Evolutionary conservation across 352 stramenopile genomes (phyloP), one percentile per base, ranked within the genome.

Genomic region (Phytophthora cryptogea): DNA sequence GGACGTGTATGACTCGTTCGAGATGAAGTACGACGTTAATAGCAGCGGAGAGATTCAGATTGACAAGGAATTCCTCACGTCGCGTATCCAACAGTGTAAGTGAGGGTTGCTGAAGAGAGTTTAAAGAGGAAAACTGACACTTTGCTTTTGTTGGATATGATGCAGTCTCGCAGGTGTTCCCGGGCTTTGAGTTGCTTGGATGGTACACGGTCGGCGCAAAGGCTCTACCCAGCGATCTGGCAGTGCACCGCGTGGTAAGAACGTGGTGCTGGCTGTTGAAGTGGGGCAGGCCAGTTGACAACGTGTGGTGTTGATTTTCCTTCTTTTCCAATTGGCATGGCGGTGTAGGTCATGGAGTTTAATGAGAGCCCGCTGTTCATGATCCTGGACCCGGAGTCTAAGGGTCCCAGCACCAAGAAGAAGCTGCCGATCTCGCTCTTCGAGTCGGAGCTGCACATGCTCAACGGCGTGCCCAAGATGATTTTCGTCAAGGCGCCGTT

Each of bases 401-500:
- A 83, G 52, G 83, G 66, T 0, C 63, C 76, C 26, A 87, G 70
- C 57, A 88, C 70, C 16, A 94, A 94, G 70, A 90, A 92, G 67
- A 94, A 96, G 66, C 76, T 97, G n/a, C 89, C 89, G 26, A 83
- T 96, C 39, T 77, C 72, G 43, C 62, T 96, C 1, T 94, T 89
- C 40, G 89, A 97, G 65, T 93, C 87, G 43, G 86, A 96, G 55
- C 59, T 96, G 44, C 86, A 96, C 43, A 70, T 96, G 59, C 59
- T 95, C 23, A 88, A 95, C 42, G 83, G 86, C 30, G 65, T 82
- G 32, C 89, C 89, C 27, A 96, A 89, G 60, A 96, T 92, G 84
- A 78, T 97, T 39, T 96, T 97, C 54, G 89, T 95, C 26, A 86
- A 93, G 64, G 73, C 86, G 8, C 77, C 84, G 30, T 97, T 94